Conservation (phyloP, 176 grass and related monocot species). For the Dactylis glomerata region DNA sequence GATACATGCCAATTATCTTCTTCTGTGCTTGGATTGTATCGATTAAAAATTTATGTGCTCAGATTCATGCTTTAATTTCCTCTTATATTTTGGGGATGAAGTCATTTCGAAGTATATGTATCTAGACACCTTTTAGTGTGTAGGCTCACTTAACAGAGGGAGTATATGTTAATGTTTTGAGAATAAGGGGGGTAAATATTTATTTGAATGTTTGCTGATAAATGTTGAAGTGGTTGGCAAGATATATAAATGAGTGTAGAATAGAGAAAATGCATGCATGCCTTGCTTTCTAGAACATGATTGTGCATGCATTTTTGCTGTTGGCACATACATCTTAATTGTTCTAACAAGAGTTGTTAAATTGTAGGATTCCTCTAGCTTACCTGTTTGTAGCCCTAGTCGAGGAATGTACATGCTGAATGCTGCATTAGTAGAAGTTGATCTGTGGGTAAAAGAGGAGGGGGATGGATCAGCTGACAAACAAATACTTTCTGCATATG, state of each 20-base stretch:
- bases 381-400: neutral
- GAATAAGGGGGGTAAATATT: neutral
- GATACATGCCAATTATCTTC: neutral
- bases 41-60: neutral
- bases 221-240: neutral
- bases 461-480: neutral
- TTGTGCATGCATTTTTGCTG: neutral
- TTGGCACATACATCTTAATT: neutral
- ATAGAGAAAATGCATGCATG: neutral
- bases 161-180: neutral
- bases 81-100: neutral
- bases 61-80: neutral
- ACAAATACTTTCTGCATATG: neutral
- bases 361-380: neutral
- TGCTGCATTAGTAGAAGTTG: neutral
- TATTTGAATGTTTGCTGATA: neutral
- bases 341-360: neutral
- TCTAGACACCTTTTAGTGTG: too few relatives aligned
- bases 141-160: too few relatives aligned
- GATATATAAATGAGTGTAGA: neutral
- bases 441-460: neutral
- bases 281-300: neutral
- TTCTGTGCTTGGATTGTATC: neutral
- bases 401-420: neutral
- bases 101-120: neutral